Evolutionary conservation across 148 eudicot genomes (phyloP).

Genomic region (Fagopyrum homotropicum): DNA sequence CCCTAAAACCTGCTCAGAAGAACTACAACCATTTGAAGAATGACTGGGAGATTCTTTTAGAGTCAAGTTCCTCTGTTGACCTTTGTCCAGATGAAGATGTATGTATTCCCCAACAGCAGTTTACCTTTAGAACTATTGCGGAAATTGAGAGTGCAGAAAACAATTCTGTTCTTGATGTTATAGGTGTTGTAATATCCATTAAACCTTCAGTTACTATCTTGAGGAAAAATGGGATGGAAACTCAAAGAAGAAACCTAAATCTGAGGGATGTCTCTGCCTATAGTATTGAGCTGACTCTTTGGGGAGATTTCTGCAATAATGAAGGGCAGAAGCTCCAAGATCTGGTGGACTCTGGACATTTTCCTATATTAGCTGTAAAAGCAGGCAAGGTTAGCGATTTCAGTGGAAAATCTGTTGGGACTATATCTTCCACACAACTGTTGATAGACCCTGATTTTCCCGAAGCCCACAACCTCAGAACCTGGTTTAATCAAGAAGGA

Average conservation of each 20-base stretch:
- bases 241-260: conserved; percentile 71
- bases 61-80: conserved; percentile 75
- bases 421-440: conserved; percentile 76
- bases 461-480: conserved; percentile 48
- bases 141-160: conserved; percentile 76
- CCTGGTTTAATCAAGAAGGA: conserved; percentile 76
- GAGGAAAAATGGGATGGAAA: conserved; percentile 99
- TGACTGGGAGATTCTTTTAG: conserved; percentile 96
- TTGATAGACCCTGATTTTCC: conserved; percentile 77
- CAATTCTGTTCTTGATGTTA: conserved; percentile 76
- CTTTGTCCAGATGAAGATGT: conserved; percentile 89
- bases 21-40: conserved; percentile 90
- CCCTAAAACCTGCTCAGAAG: conserved; percentile 83
- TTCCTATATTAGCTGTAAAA: conserved; percentile 83
- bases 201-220: conserved; percentile 85
- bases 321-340: conserved; percentile 91
- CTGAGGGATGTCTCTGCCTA: conserved; percentile 73
- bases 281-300: conserved; percentile 85
- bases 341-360: conserved; percentile 56
- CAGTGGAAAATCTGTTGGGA: conserved; percentile 78
- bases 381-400: conserved; percentile 93
- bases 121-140: conserved; percentile 69
- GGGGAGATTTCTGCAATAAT: conserved; percentile 96
- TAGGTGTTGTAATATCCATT: conserved; percentile 67
- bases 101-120: conserved; percentile 87